Conservation (phyloP, 2,329 filamentous ascomycete genomes). For the Metarhizium album region DNA sequence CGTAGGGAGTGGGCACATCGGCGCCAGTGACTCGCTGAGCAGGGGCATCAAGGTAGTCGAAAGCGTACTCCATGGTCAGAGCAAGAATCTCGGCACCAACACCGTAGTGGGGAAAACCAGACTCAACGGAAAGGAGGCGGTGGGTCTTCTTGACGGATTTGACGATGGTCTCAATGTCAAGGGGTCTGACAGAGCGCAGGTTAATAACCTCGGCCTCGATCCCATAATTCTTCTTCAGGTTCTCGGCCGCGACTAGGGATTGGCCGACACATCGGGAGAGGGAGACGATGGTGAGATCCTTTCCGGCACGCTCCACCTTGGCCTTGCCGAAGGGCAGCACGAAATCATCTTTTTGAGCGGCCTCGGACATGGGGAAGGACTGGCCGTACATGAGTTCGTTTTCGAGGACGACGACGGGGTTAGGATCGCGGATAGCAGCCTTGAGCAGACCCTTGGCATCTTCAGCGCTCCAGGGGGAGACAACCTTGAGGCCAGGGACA, state of each 20-base stretch:
- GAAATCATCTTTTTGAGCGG: constrained; percentile 91
- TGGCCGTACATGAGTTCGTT: constrained; percentile 91
- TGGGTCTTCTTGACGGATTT: constrained; percentile 99
- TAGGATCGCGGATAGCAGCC: constrained; percentile 95
- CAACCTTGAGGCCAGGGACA: constrained; percentile 95
- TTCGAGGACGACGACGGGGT: constrained; percentile 86
- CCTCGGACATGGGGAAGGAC: constrained; percentile 93
- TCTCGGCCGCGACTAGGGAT: constrained; percentile 76
- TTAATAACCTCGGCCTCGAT: constrained; percentile 96
- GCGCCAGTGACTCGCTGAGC: constrained; percentile 91
- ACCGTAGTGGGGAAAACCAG: constrained; percentile 91
- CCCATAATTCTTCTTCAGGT: constrained; percentile 92
- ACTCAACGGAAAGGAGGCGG: constrained; percentile 83
- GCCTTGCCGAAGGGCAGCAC: constrained; percentile 97
- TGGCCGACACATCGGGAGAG: constrained; percentile 94
- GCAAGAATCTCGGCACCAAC: constrained; percentile 89
- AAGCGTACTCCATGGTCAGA: constrained; percentile 92
- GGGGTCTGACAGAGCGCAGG: constrained; percentile 91
- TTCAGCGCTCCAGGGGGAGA: constrained; percentile 90
- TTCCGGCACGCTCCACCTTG: constrained; percentile 94
- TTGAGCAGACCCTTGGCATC: constrained; percentile 97
- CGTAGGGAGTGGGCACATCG: constrained; percentile 95
- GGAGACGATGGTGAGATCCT: constrained; percentile 91
- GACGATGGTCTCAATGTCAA: constrained; percentile 90
- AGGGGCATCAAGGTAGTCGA: constrained; percentile 93